A percentile compares a stretch with the other conserved stretches of the same genome.
Evolutionary conservation across 108 stramenopile species (phyloP).

Genomic region (Asterionellopsis glacialis): DNA sequence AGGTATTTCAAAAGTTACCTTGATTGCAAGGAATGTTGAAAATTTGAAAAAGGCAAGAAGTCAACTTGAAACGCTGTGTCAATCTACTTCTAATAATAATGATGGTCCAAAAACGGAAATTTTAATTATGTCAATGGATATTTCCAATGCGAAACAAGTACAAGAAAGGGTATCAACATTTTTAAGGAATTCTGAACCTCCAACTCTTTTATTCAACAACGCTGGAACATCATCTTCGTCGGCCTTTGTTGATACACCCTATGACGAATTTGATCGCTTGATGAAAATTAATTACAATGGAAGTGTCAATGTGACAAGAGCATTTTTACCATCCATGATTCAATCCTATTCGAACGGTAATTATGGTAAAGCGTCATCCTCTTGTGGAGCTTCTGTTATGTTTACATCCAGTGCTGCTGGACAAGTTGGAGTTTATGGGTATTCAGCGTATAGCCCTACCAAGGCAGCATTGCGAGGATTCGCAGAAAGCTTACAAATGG

Average conservation of each 20-base stretch:
- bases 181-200: conserved; percentile 9
- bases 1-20: conserved; percentile 53
- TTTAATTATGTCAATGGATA: conserved; percentile 51
- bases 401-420: conserved; percentile 77
- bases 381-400: conserved; percentile 40
- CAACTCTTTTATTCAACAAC: conserved; percentile 54
- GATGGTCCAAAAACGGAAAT: conserved; percentile 15
- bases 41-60: conserved; percentile 60
- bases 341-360: conserved; percentile 10
- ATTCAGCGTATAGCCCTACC: conserved; percentile 77
- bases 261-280: conserved; percentile 44
- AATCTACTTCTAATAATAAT: too few relatives aligned
- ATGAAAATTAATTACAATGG: conserved; percentile 78
- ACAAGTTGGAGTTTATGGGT: conserved; percentile 81
- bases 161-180: conserved; percentile 30
- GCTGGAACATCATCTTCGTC: conserved; percentile 71
- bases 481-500: conserved; percentile 74
- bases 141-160: conserved; percentile 44
- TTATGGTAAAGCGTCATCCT: not conserved
- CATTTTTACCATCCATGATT: conserved; percentile 78
- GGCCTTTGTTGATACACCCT: conserved; percentile 46
- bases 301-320: conserved; percentile 55
- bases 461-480: conserved; percentile 85
- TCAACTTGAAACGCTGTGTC: conserved; percentile 19
- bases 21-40: conserved; percentile 61